Conservation (phyloP, 257 asterid species). For the Lycium barbarum region DNA sequence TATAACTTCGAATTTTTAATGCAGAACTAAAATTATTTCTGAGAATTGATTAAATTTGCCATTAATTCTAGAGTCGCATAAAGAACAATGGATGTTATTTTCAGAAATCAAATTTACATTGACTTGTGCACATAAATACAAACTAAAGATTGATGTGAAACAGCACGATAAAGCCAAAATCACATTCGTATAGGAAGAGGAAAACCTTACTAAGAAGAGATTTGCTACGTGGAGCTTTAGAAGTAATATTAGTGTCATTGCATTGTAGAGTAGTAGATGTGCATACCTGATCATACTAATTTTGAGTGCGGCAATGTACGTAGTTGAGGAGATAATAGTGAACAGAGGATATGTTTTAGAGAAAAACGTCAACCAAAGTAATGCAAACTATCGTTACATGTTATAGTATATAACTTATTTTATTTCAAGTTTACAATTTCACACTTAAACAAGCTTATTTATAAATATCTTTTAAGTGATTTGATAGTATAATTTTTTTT, state of each 20-base stretch:
- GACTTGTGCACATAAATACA: background rate
- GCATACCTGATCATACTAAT: background rate
- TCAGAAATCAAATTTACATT: background rate
- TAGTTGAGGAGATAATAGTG: background rate
- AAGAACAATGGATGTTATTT: background rate
- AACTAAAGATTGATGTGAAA: background rate
- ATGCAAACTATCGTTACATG: no score
- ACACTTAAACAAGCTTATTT: background rate
- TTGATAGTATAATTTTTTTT: no score
- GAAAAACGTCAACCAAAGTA: background rate
- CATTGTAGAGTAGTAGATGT: background rate
- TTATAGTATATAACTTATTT: background rate
- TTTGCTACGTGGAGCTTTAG: conserved; percentile 12
- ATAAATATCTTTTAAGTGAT: no score
- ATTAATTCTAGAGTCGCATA: background rate
- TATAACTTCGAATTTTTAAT: background rate
- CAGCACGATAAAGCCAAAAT: background rate
- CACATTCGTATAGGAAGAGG: background rate
- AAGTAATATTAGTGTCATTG: background rate
- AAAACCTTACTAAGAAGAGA: background rate
- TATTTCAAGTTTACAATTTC: background rate
- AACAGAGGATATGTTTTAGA: background rate
- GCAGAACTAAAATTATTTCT: background rate
- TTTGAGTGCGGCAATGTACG: background rate
- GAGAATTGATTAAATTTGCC: no score